These are phyloP conservation scores for Sporothrix humicola DNA, from an alignment of 2,329 filamentous ascomycete genomes.

Conservation along the genomic window DNA sequence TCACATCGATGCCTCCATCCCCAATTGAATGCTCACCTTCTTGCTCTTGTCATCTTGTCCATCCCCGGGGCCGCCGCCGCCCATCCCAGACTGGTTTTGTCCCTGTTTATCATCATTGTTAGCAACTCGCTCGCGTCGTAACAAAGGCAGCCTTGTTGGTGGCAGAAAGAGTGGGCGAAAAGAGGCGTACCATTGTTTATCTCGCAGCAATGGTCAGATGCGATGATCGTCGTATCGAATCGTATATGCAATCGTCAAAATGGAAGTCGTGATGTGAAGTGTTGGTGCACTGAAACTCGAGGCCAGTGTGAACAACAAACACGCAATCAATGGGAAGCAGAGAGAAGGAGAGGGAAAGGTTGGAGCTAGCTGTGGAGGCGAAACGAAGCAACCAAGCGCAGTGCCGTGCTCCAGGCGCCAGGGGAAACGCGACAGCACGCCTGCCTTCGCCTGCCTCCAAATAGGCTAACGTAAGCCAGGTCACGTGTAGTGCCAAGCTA, in stretches of 20 bases:
- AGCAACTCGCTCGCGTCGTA: background rate
- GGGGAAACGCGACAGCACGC: constrained; percentile 53
- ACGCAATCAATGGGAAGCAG: constrained; percentile 21
- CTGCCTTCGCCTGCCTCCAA: constrained; percentile 23
- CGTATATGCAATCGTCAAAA: background rate
- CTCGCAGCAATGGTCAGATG: constrained; percentile 6
- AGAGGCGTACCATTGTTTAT: constrained; percentile 24
- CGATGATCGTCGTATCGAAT: background rate
- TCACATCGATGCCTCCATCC: background rate
- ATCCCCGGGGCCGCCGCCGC: constrained; percentile 68
- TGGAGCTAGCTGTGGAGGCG: constrained; percentile 28
- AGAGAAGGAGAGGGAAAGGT: constrained; percentile 29
- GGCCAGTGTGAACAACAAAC: constrained; percentile 22
- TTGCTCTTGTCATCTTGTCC: constrained; percentile 88
- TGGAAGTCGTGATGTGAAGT: constrained; percentile 2
- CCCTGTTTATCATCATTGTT: constrained; percentile 58
- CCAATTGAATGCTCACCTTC: constrained; percentile 66
- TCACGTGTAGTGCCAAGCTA: constrained; percentile 23
- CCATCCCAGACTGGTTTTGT: constrained; percentile 87
- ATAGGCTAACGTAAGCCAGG: constrained; percentile 14
- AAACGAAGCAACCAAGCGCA: constrained; percentile 7
- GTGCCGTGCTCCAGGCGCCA: constrained; percentile 48
- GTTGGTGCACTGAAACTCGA: background rate
- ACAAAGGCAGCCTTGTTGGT: too few relatives aligned
- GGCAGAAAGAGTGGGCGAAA: background rate